Conservation (phyloP, 179 eudicot genomes). For the Beta lomatogona region DNA sequence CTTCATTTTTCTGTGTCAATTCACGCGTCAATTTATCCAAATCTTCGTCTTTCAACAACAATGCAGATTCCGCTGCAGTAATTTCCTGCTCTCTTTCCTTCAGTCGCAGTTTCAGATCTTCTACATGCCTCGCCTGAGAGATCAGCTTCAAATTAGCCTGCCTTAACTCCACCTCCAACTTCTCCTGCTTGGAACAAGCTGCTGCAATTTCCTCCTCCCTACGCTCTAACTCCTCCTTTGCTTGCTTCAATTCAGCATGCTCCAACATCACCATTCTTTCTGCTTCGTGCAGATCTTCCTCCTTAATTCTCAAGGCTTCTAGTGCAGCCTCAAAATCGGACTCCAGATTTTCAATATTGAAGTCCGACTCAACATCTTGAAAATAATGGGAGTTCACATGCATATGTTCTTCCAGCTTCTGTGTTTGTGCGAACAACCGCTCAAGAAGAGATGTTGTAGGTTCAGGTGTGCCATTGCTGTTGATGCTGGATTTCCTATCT, state of each 20-base stretch:
- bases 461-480: conserved; percentile 54
- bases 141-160: conserved; percentile 55
- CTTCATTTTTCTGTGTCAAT: conserved; percentile 48
- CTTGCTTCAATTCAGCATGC: conserved; percentile 52
- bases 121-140: conserved; percentile 60
- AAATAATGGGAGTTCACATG: conserved; percentile 44
- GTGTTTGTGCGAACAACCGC: conserved; percentile 63
- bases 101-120: conserved; percentile 57
- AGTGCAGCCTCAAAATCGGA: conserved; percentile 67
- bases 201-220: conserved; percentile 52
- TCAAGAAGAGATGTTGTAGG: conserved; percentile 73
- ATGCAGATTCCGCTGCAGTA: conserved; percentile 38
- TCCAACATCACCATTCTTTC: conserved; percentile 60
- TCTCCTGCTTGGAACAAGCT: conserved; percentile 59
- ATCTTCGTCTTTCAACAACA: conserved; percentile 62
- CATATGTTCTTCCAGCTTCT: conserved; percentile 75
- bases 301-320: conserved; percentile 62
- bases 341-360: conserved; percentile 58
- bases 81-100: conserved; percentile 54
- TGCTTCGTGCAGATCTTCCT: conserved; percentile 72
- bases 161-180: conserved; percentile 72
- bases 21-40: conserved; percentile 45
- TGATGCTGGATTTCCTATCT: conserved; percentile 44
- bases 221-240: conserved; percentile 50
- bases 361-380: conserved; percentile 43